Evolutionary conservation across 495 filamentous ascomycete genomes (phyloP).

Genomic region (Penicillium malachiteum): DNA sequence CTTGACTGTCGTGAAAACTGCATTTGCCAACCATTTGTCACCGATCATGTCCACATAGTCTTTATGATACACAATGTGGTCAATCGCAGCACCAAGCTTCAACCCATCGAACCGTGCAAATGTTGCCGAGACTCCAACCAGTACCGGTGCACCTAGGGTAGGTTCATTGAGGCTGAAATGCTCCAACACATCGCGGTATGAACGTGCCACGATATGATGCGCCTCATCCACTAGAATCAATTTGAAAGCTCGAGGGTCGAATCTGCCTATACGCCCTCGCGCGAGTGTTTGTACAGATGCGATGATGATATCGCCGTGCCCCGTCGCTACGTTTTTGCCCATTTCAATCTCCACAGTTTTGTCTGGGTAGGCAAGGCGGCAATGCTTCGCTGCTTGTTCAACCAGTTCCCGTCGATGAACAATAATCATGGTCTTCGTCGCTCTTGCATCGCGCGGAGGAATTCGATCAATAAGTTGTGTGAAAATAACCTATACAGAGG

Average conservation of each 20-base stretch:
- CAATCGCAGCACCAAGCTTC: conserved; percentile 82
- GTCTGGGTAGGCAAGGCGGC: conserved; percentile 72
- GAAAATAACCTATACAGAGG: conserved; percentile 73
- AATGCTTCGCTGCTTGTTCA: conserved; percentile 88
- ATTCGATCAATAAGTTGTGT: conserved; percentile 88
- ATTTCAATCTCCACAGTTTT: conserved; percentile 87
- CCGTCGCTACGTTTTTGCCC: conserved; percentile 70
- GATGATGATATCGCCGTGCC: conserved; percentile 85
- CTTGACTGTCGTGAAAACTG: conserved; percentile 89
- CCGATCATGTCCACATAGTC: conserved; percentile 97
- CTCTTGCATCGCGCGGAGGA: conserved; percentile 50
- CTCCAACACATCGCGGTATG: conserved; percentile 68
- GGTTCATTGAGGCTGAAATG: conserved; percentile 70
- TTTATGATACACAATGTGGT: conserved; percentile 96
- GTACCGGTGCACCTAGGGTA: conserved; percentile 55
- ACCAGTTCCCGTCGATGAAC: conserved; percentile 94
- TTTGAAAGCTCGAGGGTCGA: conserved; percentile 78
- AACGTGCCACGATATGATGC: conserved; percentile 89
- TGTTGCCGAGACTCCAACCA: conserved; percentile 93
- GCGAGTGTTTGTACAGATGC: conserved; percentile 84
- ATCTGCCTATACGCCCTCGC: conserved; percentile 72
- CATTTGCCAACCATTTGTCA: conserved; percentile 79
- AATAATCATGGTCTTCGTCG: conserved; percentile 83
- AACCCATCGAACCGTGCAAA: conserved; percentile 87
- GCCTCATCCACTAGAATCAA: conserved; percentile 94